A percentile compares a stretch with the other conserved stretches of the same genome.
Evolutionary conservation across 2,329 filamentous ascomycete species (phyloP).

Genomic region (Aspergillus ruber): DNA sequence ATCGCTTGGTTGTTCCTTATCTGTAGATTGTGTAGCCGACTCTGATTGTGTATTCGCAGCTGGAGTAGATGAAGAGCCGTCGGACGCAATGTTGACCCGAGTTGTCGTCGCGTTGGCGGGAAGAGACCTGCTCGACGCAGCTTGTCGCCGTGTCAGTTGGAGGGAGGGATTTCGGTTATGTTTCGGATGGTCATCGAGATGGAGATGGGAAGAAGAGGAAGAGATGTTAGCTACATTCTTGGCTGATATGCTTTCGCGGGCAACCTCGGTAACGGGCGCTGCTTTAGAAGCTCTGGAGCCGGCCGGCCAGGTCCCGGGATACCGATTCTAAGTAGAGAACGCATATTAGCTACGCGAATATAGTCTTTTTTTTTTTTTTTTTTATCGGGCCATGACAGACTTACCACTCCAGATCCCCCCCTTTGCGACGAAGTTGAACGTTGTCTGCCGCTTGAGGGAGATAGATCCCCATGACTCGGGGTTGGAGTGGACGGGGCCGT

Average conservation of each 20-base stretch:
- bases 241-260: slow-evolving; percentile 43
- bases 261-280: slow-evolving; percentile 44
- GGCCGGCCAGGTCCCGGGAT: slow-evolving; percentile 40
- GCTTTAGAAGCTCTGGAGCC: slow-evolving; percentile 37
- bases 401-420: slow-evolving; percentile 24
- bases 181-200: slow-evolving; percentile 19
- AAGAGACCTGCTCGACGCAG: slow-evolving; percentile 37
- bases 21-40: slow-evolving; percentile 7
- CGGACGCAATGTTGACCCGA: slow-evolving; percentile 39
- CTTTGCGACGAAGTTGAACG: slow-evolving; percentile 20
- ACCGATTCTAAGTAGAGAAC: slow-evolving; percentile 33
- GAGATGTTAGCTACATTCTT: slow-evolving; percentile 30
- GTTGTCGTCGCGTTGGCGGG: slow-evolving; percentile 42
- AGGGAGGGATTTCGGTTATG: slow-evolving; percentile 30
- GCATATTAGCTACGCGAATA: slow-evolving; percentile 7
- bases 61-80: slow-evolving; percentile 29
- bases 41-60: slow-evolving; percentile 15
- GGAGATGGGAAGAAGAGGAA: slow-evolving; percentile 24
- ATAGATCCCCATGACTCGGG: slow-evolving; percentile 16
- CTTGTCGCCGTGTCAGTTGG: slow-evolving; percentile 38
- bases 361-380: neutral
- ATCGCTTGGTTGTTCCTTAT: slow-evolving; percentile 15
- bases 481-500: slow-evolving; percentile 19
- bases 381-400: slow-evolving; percentile 6
- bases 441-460: slow-evolving; percentile 12